Base-by-base conservation (phyloP, 306 rosid genomes). In the Pterocarpus santalinus region DNA sequence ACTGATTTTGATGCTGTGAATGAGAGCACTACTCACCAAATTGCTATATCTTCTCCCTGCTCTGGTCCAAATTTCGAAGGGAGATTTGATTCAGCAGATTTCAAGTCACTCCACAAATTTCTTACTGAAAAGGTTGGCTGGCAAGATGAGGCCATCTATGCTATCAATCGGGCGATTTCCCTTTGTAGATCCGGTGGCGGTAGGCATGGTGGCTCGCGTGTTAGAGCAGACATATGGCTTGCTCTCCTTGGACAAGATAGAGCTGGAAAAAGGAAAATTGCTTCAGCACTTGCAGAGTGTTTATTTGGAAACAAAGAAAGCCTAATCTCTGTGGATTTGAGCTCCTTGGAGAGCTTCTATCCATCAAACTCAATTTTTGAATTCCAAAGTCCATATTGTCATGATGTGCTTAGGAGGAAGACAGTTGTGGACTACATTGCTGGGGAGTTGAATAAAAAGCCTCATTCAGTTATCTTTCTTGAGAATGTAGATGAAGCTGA, bases 401-500 rank as follows among this genome's bases (percentile, higher is more conserved):
- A 83, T 56, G 86, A 91, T 39, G 81, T 90, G 83, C 87, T 85
- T 80, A 74, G 92, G 80, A 93, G 97, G 75, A 91, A 90, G 80
- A 91, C 91, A 1, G 79, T 82, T 76, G 88, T 87, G 78, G 97
- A 96, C 81, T 89, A 82, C 15, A 83, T 96, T 63, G 94, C 92
- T 16, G 92, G 88, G 64, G 94, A 93, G 87, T 81, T 96, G 85
- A 87, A 90, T 75, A 89, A 86, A 90, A 94, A 83, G 41, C 92
- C 92, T 5, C 81, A 55, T 75, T 90, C 94, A 1, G 92, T 96
- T 55, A 89, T 96, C 57, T 86, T 90, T 34, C 89, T 96, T 69
- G 92, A 93, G 82, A 93, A 88, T 85, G 83, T 93, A 41, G 94
- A 90, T 15, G 84, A 80, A 84, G 97, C 98, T 4, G 97, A 93